These are phyloP conservation scores for Aaosphaeria arxii DNA, from an alignment of 2,329 filamentous ascomycete species.

Conservation along the genomic window DNA sequence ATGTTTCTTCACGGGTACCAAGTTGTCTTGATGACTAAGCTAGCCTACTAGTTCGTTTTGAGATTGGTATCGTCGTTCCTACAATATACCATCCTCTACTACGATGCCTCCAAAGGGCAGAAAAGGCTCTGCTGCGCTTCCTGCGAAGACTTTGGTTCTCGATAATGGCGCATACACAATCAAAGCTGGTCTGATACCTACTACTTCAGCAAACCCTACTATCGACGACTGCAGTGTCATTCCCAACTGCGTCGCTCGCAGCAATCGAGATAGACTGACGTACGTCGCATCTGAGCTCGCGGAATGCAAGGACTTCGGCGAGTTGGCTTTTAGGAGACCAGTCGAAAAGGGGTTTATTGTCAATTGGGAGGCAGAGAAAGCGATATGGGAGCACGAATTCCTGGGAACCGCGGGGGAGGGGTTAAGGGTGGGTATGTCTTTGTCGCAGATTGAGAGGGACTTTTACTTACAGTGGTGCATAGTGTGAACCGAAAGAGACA, in stretches of 20 bases:
- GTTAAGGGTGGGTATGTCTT: conserved; percentile 45
- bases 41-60: too few relatives aligned
- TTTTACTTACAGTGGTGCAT: neutral
- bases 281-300: conserved; percentile 79
- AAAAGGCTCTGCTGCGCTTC: conserved; percentile 18
- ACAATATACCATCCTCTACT: neutral
- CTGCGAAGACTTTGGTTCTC: conserved; percentile 67
- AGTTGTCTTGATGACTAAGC: too few relatives aligned
- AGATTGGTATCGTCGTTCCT: too few relatives aligned
- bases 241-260: conserved; percentile 83
- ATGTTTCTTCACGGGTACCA: too few relatives aligned
- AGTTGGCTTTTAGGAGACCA: conserved; percentile 80
- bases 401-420: conserved; percentile 68
- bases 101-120: conserved; percentile 30
- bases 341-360: conserved; percentile 94
- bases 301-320: conserved; percentile 82
- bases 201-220: conserved; percentile 22
- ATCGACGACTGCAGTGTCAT: conserved; percentile 61
- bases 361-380: conserved; percentile 94
- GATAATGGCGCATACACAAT: conserved; percentile 92
- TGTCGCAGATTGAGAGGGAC: neutral
- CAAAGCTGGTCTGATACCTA: conserved; percentile 73
- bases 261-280: conserved; percentile 70
- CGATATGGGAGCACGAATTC: conserved; percentile 91
- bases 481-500: conserved; percentile 76